Percentiles rank a stretch among this genome's conserved stretches.
phyloP scores from a whole-genome alignment of 1,284 basidiomycete species.

The Cutaneotrichosporon sp. region DNA sequence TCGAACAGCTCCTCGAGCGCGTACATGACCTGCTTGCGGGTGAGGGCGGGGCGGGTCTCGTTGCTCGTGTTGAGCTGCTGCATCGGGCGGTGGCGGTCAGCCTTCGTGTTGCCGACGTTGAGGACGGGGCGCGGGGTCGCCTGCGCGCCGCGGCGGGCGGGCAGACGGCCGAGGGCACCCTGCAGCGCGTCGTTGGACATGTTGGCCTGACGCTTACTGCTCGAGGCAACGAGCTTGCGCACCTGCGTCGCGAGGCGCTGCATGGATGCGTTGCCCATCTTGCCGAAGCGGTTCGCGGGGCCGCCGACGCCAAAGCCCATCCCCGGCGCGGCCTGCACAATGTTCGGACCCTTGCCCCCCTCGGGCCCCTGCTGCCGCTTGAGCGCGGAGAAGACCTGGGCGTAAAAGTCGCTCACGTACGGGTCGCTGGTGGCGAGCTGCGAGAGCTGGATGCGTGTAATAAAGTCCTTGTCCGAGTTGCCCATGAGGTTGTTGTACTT shows the following conservation, averaged over 20 bases:
- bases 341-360: constrained; percentile 36
- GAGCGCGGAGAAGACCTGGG: constrained; percentile 89
- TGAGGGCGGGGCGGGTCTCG: constrained; percentile 65
- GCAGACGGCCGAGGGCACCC: constrained; percentile 92
- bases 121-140: constrained; percentile 94
- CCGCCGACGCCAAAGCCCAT: constrained; percentile 78
- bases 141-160: constrained; percentile 59
- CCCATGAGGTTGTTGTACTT: constrained; percentile 96
- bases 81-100: constrained; percentile 55
- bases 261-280: constrained; percentile 74
- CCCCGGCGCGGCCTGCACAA: constrained; percentile 72
- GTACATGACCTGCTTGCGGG: constrained; percentile 73
- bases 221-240: constrained; percentile 91
- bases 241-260: constrained; percentile 97
- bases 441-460: constrained; percentile 97
- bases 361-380: constrained; percentile 66
- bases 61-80: constrained; percentile 42
- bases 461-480: constrained; percentile 95
- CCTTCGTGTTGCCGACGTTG: constrained; percentile 64
- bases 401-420: constrained; percentile 97
- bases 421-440: constrained; percentile 96
- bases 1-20: constrained; percentile 88
- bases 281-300: constrained; percentile 62
- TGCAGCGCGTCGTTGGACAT: constrained; percentile 62
- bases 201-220: constrained; percentile 80